Conservation (phyloP, 352 stramenopile species). For the Phytophthora multivora region DNA sequence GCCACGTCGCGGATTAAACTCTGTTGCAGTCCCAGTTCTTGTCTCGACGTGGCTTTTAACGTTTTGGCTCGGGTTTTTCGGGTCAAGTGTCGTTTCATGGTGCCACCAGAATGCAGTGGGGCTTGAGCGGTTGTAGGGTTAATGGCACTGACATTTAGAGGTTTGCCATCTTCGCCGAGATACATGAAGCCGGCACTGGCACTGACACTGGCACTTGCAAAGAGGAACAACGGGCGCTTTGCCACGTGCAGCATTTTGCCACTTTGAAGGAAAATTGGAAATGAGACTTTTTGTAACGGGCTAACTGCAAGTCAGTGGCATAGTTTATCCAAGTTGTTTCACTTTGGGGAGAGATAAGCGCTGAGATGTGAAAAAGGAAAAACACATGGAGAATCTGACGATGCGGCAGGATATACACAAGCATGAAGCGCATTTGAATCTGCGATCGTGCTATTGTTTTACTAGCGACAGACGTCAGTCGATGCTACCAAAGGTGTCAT, state of each 20-base stretch:
- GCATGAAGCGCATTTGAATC: conserved; percentile 17
- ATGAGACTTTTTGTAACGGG: conserved; percentile 19
- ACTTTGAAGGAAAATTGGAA: conserved; percentile 6
- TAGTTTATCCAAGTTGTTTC: conserved; percentile 9
- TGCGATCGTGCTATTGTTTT: conserved; percentile 1
- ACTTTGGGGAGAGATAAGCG: conserved; percentile 9
- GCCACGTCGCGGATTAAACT: conserved; percentile 69
- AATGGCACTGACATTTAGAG: background rate
- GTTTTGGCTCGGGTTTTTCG: conserved; percentile 23
- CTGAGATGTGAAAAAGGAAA: conserved; percentile 24
- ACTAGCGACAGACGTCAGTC: background rate
- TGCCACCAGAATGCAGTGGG: background rate
- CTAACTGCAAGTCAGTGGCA: conserved; percentile 8
- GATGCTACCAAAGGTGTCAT: conserved; percentile 7
- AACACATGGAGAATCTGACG: conserved; percentile 36
- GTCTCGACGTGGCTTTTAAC: conserved; percentile 47
- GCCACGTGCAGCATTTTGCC: conserved; percentile 43
- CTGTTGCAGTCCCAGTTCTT: conserved; percentile 71
- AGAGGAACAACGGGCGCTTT: conserved; percentile 59
- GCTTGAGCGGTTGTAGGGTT: background rate
- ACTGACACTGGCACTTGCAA: conserved; percentile 58
- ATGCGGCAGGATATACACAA: conserved; percentile 2
- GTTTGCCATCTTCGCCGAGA: conserved; percentile 44
- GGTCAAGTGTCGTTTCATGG: conserved; percentile 20
- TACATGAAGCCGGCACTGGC: conserved; percentile 58